Percentiles rank a stretch among this genome's conserved stretches.
Evolutionary conservation across 164 flowering plant genomes (phyloP).

Genomic region (Akebia trifoliata): DNA sequence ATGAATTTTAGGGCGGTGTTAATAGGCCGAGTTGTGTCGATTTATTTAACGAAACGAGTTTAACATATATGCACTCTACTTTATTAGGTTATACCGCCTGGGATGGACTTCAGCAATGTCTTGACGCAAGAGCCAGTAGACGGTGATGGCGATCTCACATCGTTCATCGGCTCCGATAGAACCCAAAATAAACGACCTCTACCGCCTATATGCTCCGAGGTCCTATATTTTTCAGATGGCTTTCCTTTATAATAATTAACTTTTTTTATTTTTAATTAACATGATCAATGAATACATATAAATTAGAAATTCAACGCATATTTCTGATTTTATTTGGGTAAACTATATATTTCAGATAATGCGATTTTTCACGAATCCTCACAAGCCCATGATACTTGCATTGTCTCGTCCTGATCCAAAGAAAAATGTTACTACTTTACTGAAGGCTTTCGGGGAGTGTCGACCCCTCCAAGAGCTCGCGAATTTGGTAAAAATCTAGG

Average conservation of each 20-base stretch:
- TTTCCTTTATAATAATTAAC: no score
- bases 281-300: no score
- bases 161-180: constrained; percentile 49
- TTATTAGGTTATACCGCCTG: constrained; percentile 77
- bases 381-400: constrained; percentile 86
- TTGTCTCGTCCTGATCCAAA: constrained; percentile 86
- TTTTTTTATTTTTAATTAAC: no score
- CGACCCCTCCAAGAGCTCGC: constrained; percentile 70
- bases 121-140: constrained; percentile 46
- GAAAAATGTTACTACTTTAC: constrained; percentile 70
- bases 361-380: constrained; percentile 80
- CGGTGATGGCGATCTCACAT: constrained; percentile 52
- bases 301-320: no score
- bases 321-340: no score
- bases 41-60: no score
- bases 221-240: constrained; percentile 4
- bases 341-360: constrained; percentile 5
- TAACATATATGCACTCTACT: no score
- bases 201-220: constrained; percentile 85
- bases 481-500: constrained; percentile 46
- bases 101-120: constrained; percentile 81
- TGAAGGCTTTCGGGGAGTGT: constrained; percentile 81
- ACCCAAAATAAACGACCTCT: constrained; percentile 40
- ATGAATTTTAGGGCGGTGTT: no score
- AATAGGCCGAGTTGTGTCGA: no score